phyloP scores from a whole-genome alignment of 2,329 filamentous ascomycete species.

The Talaromyces marneffei region DNA sequence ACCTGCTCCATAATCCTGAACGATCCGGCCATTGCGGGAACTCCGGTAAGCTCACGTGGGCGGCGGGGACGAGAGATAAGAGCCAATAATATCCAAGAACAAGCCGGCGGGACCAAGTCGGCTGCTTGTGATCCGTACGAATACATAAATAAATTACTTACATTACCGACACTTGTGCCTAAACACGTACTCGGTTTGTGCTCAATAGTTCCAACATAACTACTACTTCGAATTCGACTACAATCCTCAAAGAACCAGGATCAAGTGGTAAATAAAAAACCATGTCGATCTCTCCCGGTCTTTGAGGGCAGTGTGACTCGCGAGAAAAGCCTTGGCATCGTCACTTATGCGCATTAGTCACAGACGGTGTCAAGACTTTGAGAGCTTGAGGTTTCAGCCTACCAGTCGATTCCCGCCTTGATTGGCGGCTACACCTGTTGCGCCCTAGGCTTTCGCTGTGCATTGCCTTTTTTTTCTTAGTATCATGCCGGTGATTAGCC shows the following conservation, averaged over 20 bases:
- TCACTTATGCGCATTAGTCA: neutral
- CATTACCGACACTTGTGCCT: neutral
- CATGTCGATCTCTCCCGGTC: neutral
- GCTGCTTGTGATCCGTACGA: neutral
- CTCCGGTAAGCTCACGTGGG: constrained; percentile 5
- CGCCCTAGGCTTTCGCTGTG: neutral
- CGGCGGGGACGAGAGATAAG: neutral
- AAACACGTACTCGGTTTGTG: neutral
- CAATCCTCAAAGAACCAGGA: neutral
- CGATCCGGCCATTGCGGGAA: neutral
- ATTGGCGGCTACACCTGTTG: constrained; percentile 1
- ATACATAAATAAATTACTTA: neutral
- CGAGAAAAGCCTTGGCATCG: neutral
- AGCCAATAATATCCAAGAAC: neutral
- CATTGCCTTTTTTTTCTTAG: constrained; percentile 5
- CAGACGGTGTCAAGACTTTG: neutral
- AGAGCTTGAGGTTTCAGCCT: neutral
- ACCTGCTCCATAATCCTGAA: neutral
- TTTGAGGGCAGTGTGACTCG: neutral
- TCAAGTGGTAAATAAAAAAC: neutral
- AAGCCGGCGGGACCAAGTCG: neutral
- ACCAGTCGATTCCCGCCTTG: constrained; percentile 5
- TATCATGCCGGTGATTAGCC: neutral
- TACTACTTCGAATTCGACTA: neutral
- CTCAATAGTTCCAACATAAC: neutral